A percentile compares a stretch with the other conserved stretches of the same genome.
Conservation (phyloP, 2,329 filamentous ascomycete genomes). For the Harringtonia aguacate region DNA sequence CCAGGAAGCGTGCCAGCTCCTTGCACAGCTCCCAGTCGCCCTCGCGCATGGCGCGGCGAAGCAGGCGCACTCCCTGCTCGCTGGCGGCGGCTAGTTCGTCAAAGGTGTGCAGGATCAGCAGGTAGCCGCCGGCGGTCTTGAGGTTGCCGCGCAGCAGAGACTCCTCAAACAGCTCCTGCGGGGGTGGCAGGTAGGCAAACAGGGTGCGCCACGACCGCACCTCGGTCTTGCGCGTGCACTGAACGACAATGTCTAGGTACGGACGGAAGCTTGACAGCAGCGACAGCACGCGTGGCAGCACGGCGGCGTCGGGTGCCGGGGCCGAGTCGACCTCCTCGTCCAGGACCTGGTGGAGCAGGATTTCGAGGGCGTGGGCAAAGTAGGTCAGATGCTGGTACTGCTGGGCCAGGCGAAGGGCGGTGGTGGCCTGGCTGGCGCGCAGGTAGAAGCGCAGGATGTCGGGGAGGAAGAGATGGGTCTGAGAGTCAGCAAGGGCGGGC, state of each 20-base stretch:
- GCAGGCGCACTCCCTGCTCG: constrained; percentile 69
- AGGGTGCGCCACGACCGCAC: constrained; percentile 89
- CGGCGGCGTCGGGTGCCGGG: constrained; percentile 50
- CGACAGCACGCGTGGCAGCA: constrained; percentile 53
- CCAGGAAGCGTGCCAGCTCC: constrained; percentile 87
- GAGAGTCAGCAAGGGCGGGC: not conserved
- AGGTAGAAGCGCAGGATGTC: constrained; percentile 76
- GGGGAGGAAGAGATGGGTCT: constrained; percentile 90
- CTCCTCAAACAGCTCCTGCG: constrained; percentile 87
- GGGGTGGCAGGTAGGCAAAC: constrained; percentile 82
- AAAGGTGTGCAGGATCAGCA: constrained; percentile 85
- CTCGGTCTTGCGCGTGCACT: constrained; percentile 95
- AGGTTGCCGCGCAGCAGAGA: constrained; percentile 74
- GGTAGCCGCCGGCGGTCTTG: constrained; percentile 91
- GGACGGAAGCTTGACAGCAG: constrained; percentile 64
- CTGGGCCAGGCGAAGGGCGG: constrained; percentile 71
- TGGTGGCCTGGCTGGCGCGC: constrained; percentile 61
- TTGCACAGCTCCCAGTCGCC: constrained; percentile 94
- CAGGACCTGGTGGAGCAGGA: constrained; percentile 83
- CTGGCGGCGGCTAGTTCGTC: constrained; percentile 59
- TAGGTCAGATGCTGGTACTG: constrained; percentile 84
- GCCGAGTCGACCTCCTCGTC: constrained; percentile 77
- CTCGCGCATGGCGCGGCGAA: constrained; percentile 71
- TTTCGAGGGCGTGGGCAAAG: constrained; percentile 84
- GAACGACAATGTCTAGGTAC: constrained; percentile 91